Conservation (phyloP, 495 filamentous ascomycete species). For the Cudoniella acicularis region DNA sequence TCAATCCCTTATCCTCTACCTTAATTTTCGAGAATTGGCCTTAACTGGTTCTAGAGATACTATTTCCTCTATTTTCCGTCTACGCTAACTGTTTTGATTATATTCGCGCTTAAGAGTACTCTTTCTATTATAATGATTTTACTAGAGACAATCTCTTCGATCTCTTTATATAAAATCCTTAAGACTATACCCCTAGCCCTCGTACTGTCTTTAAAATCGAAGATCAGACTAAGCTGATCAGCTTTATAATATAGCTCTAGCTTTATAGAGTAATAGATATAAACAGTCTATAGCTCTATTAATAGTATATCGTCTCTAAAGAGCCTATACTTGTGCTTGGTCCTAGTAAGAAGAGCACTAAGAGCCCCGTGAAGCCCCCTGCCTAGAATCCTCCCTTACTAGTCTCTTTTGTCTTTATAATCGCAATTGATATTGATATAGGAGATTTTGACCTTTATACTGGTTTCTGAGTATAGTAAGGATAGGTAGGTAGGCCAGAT, state of each 20-base stretch:
- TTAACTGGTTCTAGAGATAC: neutral
- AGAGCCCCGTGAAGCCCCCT: conserved; percentile 7
- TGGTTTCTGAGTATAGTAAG: neutral
- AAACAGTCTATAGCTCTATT: conserved; percentile 10
- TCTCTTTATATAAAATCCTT: conserved; percentile 6
- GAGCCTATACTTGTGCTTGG: conserved; percentile 6
- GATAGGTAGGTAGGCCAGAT: neutral
- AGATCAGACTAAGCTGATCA: conserved; percentile 5
- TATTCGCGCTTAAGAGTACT: neutral
- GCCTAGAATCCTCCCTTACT: conserved; percentile 7
- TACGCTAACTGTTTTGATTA: conserved; percentile 1
- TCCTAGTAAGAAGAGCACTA: conserved; percentile 6
- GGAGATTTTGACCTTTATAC: conserved; percentile 5
- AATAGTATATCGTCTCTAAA: conserved; percentile 2
- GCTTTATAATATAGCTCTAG: conserved; percentile 4
- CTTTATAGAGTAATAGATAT: conserved; percentile 3
- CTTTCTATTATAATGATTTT: conserved; percentile 1
- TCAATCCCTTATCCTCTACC: neutral
- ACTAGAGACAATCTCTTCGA: conserved; percentile 3
- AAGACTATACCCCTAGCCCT: neutral
- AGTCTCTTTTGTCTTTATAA: conserved; percentile 3
- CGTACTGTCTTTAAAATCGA: neutral
- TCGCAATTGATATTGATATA: conserved; percentile 10
- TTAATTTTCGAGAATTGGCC: neutral
- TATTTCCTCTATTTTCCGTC: neutral